A percentile compares a stretch with the other conserved stretches of the same genome.
phyloP scores from a whole-genome alignment of 352 stramenopile genomes.

The Globisporangium canariense region DNA sequence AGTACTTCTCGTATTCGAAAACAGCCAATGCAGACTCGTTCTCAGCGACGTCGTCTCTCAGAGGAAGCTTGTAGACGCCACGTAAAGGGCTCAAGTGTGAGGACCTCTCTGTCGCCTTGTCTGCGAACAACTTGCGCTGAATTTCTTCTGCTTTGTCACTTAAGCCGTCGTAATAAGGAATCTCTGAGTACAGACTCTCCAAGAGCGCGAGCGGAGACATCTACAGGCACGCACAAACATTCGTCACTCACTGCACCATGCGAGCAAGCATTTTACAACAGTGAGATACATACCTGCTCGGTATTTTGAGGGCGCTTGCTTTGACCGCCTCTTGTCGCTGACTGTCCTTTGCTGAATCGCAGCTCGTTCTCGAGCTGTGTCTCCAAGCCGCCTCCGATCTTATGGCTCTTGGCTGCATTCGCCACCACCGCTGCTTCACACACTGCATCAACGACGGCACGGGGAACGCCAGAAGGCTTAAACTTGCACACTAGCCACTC shows the following conservation, averaged over 20 bases:
- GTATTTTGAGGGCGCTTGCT: not conserved
- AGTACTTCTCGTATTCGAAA: conserved; percentile 64
- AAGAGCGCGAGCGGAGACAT: conserved; percentile 28
- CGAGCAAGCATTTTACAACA: not conserved
- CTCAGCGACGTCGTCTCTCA: not conserved
- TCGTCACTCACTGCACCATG: not conserved
- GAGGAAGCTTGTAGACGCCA: conserved; percentile 25
- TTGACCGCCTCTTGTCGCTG: not conserved
- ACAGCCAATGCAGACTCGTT: conserved; percentile 32
- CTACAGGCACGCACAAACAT: conserved; percentile 5
- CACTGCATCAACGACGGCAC: not conserved
- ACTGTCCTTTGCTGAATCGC: conserved; percentile 13
- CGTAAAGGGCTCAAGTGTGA: conserved; percentile 34
- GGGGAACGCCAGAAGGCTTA: conserved; percentile 1
- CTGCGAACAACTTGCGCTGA: not conserved
- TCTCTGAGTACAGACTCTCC: conserved; percentile 44
- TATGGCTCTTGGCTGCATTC: not conserved
- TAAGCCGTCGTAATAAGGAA: conserved; percentile 33
- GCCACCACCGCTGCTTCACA: not conserved
- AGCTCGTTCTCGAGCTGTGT: conserved; percentile 43
- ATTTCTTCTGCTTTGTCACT: not conserved
- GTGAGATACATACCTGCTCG: conserved; percentile 1
- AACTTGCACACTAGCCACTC: conserved; percentile 46
- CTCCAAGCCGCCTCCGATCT: conserved; percentile 27
- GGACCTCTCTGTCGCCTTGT: not conserved